phyloP scores from a whole-genome alignment of 164 flowering plant genomes.

The Pachysandra terminalis region DNA sequence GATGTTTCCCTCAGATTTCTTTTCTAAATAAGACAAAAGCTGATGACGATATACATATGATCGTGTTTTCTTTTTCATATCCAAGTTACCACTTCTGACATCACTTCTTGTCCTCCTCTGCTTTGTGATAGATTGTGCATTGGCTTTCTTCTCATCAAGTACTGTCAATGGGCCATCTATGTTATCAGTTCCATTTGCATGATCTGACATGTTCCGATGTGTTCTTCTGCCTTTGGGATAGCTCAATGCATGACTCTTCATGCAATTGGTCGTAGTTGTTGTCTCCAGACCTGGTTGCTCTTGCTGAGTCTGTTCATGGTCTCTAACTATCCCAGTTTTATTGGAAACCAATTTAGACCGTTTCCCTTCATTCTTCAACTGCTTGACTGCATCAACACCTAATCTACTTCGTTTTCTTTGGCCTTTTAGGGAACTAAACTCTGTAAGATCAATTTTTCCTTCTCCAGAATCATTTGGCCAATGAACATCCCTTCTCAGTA shows the following conservation, averaged over 20 bases:
- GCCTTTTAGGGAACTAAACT: constrained; percentile 2
- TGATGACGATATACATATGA: constrained; percentile 6
- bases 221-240: constrained; percentile 39
- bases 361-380: constrained; percentile 6
- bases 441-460: constrained; percentile 12
- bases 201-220: constrained; percentile 16
- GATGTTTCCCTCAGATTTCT: constrained; percentile 9
- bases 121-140: constrained; percentile 14
- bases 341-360: constrained; percentile 6
- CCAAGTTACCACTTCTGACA: constrained; percentile 8
- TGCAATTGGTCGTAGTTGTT: constrained; percentile 2
- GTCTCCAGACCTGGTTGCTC: constrained; percentile 10
- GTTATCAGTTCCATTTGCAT: constrained; percentile 11
- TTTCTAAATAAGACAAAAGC: constrained; percentile 5
- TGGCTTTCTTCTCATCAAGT: constrained; percentile 12
- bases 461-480: too few species aligned
- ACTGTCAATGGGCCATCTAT: constrained; percentile 13
- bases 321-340: constrained; percentile 13
- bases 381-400: constrained; percentile 3
- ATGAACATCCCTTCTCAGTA: constrained; percentile 11
- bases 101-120: constrained; percentile 15
- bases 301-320: constrained; percentile 12
- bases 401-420: constrained; percentile 10
- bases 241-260: constrained; percentile 15
- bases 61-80: constrained; percentile 22